A percentile compares a stretch with the other conserved stretches of the same genome.
Evolutionary conservation across 164 flowering plant species (phyloP).

Genomic region (Pachysandra terminalis): DNA sequence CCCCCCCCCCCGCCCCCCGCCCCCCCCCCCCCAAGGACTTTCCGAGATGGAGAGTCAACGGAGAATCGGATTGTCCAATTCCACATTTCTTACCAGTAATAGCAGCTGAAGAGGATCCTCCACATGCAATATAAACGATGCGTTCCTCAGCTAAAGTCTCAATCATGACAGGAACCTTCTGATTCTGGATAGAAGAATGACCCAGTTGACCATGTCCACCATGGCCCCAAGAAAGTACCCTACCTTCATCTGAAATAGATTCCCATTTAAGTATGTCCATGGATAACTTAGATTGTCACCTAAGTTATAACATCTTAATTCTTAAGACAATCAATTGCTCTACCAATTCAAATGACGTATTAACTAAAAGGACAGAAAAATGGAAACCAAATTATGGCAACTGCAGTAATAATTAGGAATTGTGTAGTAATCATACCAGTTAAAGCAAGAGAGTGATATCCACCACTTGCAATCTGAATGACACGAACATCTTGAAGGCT

Average conservation of each 20-base stretch:
- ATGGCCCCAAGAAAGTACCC: constrained; percentile 92
- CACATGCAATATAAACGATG: constrained; percentile 63
- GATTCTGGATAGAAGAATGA: constrained; percentile 57
- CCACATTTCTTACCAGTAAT: constrained; percentile 51
- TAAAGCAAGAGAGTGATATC: constrained; percentile 87
- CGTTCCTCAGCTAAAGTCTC: constrained; percentile 60
- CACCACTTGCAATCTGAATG: constrained; percentile 84
- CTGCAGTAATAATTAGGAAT: not conserved
- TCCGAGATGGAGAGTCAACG: not conserved
- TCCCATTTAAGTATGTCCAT: too few species aligned
- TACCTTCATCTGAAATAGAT: constrained; percentile 75
- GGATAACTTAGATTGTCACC: too few species aligned
- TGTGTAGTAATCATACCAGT: constrained; percentile 49
- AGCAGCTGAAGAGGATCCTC: constrained; percentile 90
- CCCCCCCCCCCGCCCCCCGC: too few species aligned
- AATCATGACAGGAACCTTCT: constrained; percentile 56
- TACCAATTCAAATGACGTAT: not conserved
- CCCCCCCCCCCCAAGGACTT: too few species aligned
- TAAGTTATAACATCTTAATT: too few species aligned
- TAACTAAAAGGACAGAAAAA: not conserved
- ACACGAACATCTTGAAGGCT: constrained; percentile 53
- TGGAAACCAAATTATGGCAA: not conserved
- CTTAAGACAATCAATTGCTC: not conserved
- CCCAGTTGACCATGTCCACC: constrained; percentile 97
- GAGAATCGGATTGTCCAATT: not conserved